These are phyloP conservation scores for Gastrodia elata DNA, from an alignment of 106 monocot genomes.

Conservation along the genomic window DNA sequence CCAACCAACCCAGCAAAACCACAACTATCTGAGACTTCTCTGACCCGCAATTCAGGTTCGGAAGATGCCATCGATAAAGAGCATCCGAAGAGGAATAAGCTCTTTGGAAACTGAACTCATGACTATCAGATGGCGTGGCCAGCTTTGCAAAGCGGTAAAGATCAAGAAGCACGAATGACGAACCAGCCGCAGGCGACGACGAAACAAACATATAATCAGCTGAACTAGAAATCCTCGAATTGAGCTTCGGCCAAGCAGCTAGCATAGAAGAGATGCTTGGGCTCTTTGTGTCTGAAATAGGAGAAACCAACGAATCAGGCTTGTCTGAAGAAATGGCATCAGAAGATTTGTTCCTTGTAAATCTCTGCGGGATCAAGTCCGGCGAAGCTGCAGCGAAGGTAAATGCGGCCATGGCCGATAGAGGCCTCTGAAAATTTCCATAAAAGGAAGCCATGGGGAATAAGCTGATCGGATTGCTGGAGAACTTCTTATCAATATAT, in stretches of 20 bases:
- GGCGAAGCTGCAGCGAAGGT: constrained; percentile 51
- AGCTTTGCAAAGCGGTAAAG: constrained; percentile 67
- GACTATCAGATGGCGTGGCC: constrained; percentile 5
- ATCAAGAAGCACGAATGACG: constrained; percentile 30
- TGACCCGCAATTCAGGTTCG: constrained; percentile 31
- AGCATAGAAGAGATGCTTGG: constrained; percentile 11
- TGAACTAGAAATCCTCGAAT: background rate
- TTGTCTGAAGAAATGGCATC: constrained; percentile 4
- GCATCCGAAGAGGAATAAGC: constrained; percentile 34
- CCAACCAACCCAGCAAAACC: constrained; percentile 89
- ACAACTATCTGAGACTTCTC: constrained; percentile 72
- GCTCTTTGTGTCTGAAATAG: constrained; percentile 23
- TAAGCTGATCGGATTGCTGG: background rate
- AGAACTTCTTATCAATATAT: background rate
- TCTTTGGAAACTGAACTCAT: background rate
- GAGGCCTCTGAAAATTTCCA: constrained; percentile 64
- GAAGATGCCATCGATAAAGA: constrained; percentile 80
- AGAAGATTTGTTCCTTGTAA: constrained; percentile 19
- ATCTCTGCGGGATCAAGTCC: constrained; percentile 36
- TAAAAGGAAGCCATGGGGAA: constrained; percentile 53
- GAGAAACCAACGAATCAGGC: constrained; percentile 19
- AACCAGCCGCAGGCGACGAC: constrained; percentile 11
- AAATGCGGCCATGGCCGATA: constrained; percentile 61
- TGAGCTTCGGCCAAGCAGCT: background rate
- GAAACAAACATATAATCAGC: constrained; percentile 15